Percentiles rank a stretch among this genome's conserved stretches.
Conservation (phyloP, 2,329 filamentous ascomycete species). For the Colletotrichum karsti region DNA sequence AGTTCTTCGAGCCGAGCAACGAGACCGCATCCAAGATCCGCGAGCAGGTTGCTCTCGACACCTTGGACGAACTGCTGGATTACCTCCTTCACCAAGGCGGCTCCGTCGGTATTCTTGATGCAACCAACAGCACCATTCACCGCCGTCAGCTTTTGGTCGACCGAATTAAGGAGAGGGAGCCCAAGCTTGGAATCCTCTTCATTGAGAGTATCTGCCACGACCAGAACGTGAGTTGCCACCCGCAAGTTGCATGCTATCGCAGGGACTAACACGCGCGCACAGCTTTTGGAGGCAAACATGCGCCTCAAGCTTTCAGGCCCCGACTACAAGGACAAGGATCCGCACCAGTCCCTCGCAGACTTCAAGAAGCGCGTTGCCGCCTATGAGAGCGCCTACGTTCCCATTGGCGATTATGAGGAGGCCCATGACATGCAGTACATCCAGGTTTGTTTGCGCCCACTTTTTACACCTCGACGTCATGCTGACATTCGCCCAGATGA, state of each 20-base stretch:
- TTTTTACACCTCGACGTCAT: background rate
- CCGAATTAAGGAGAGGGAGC: constrained; percentile 82
- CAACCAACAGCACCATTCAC: constrained; percentile 93
- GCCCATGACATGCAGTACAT: constrained; percentile 92
- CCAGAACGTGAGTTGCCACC: constrained; percentile 59
- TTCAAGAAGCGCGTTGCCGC: constrained; percentile 93
- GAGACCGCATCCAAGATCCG: constrained; percentile 81
- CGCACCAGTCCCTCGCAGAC: constrained; percentile 82
- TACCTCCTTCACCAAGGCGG: constrained; percentile 86
- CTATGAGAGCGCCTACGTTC: constrained; percentile 94
- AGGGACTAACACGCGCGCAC: background rate
- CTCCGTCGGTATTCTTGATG: constrained; percentile 93
- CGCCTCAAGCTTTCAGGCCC: constrained; percentile 94
- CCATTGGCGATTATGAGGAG: constrained; percentile 91
- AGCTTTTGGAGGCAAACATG: constrained; percentile 94
- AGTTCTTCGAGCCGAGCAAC: constrained; percentile 94
- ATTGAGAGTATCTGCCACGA: constrained; percentile 95
- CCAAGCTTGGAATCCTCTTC: constrained; percentile 90
- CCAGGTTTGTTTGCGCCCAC: constrained; percentile 58
- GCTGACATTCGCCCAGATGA: constrained; percentile 71
- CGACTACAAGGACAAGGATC: constrained; percentile 95
- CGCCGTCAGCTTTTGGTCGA: constrained; percentile 86
- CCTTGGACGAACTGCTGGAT: constrained; percentile 89
- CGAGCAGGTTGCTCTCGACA: constrained; percentile 92
- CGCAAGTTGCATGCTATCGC: background rate